Base-by-base conservation (phyloP, 1,284 basidiomycete species). In the Cystobasidium slooffiae region DNA sequence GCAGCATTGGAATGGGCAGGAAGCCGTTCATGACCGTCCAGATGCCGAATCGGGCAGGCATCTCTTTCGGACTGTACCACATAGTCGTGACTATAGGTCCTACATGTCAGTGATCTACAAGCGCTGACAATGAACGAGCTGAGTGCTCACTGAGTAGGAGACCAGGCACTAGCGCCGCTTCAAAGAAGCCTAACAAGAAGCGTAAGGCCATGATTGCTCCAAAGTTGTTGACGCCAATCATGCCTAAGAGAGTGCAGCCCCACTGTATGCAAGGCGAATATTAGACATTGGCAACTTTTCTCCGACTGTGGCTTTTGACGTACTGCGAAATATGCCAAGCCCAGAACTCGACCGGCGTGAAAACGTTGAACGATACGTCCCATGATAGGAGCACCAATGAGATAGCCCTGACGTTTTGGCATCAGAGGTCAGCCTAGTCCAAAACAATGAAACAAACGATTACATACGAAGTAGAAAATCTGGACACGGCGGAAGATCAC, bases 171-270 rank as follows among this genome's bases (percentile, higher is more conserved):
- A 61, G 58, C 20, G 24, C 14, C 14, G 58, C 58, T 31, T 61
- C 58, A 31, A 61, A 61, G 24, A 61, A 41, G 18, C 58, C 58
- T 12, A 61, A 31, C 58, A 61, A 31, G 58, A 61, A 61, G 58
- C 58, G 58, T 14, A 31, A n/a, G 8, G 58, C 58, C 16, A 31
- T 14, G 14, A 61, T 14, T 1, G 8, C 58, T 1, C 31, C 58
- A 22, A 39, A 61, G 58, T 31, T 31, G 18, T 31, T 39, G 12
- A 31, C 58, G 10, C 58, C 14, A 31, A 31, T 31, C 58, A 61
- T 16, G 14, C 24, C 58, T 14, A 61, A 31, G 16, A 61, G 20
- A 43, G 58, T 39, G 20, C 24, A 16, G 22, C 58, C 58, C 58
- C 58, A 61, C 16, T 10, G 22, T 16, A 44, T 16, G 55, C 14